Conservation (phyloP, 1,284 basidiomycete species). For the Tranzscheliella williamsii region DNA sequence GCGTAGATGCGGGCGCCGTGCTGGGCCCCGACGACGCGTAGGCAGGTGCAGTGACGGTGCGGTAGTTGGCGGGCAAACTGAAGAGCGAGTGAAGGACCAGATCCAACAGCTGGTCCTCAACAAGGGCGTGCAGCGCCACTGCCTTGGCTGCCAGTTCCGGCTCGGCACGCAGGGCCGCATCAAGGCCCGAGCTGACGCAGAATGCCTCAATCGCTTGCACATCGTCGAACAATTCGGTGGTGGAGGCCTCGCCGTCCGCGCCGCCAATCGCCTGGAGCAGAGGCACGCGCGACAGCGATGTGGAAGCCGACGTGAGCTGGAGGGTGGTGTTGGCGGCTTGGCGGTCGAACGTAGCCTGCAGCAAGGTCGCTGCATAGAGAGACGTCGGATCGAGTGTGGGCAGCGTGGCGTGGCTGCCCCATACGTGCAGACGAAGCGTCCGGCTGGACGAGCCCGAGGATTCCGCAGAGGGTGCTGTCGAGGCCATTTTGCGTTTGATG, state of each 20-base stretch:
- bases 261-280: conserved; percentile 30
- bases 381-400: conserved; percentile 45
- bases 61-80: conserved; percentile 43
- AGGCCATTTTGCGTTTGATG: too few species aligned
- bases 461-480: too few species aligned
- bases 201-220: conserved; percentile 22
- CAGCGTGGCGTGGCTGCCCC: conserved; percentile 19
- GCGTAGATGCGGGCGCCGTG: not conserved
- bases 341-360: conserved; percentile 22
- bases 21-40: conserved; percentile 17
- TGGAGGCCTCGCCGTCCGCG: not conserved
- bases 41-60: conserved; percentile 30
- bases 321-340: not conserved
- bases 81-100: conserved; percentile 49
- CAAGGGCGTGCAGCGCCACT: conserved; percentile 30
- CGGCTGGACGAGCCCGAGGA: too few species aligned
- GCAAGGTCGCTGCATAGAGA: conserved; percentile 43
- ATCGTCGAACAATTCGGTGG: conserved; percentile 14
- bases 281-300: conserved; percentile 33
- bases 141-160: conserved; percentile 6
- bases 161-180: conserved; percentile 3
- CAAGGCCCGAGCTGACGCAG: conserved; percentile 20
- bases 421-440: conserved; percentile 25
- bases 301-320: conserved; percentile 27
- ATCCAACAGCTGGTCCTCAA: conserved; percentile 44